These are phyloP conservation scores for Melastoma malabathricum DNA, from an alignment of 345 rosid species.

Conservation along the genomic window DNA sequence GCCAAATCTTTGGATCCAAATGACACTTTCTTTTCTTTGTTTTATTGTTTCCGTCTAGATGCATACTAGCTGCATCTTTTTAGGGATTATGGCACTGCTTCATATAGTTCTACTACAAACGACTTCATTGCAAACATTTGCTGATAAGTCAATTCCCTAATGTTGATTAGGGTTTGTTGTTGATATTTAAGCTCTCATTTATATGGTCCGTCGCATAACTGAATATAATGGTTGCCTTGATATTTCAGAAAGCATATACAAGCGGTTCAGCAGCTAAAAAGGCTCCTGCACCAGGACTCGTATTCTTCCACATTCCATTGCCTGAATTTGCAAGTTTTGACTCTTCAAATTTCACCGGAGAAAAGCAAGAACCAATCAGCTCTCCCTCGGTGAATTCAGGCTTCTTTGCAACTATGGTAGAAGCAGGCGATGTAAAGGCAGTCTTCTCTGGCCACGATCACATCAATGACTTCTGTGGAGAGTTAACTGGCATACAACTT, in stretches of 20 bases:
- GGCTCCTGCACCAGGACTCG: conserved; percentile 75
- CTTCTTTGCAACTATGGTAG: conserved; percentile 68
- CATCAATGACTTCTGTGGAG: conserved; percentile 72
- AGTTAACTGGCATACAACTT: conserved; percentile 51
- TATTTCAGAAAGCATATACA: conserved; percentile 43
- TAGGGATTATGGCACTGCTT: too few relatives aligned
- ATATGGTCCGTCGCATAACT: too few relatives aligned
- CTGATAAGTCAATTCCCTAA: too few relatives aligned
- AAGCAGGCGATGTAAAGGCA: conserved; percentile 74
- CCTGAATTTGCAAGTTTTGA: conserved; percentile 57
- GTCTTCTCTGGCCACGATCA: conserved; percentile 91
- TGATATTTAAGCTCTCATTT: too few relatives aligned
- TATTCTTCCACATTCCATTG: conserved; percentile 77
- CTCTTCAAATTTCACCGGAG: conserved; percentile 53
- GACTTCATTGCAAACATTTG: too few relatives aligned
- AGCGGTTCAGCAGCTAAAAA: conserved; percentile 43
- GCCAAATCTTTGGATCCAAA: too few relatives aligned
- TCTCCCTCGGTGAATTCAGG: conserved; percentile 72
- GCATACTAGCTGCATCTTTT: too few relatives aligned
- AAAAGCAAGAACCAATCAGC: conserved; percentile 56
- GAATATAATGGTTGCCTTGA: too few relatives aligned
- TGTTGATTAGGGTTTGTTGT: too few relatives aligned
- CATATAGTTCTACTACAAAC: too few relatives aligned
- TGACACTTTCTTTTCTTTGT: too few relatives aligned
- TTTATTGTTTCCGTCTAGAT: too few relatives aligned